Conservation (phyloP, 192 early-diverging fungal genomes). For the Funneliformis geosporum region DNA sequence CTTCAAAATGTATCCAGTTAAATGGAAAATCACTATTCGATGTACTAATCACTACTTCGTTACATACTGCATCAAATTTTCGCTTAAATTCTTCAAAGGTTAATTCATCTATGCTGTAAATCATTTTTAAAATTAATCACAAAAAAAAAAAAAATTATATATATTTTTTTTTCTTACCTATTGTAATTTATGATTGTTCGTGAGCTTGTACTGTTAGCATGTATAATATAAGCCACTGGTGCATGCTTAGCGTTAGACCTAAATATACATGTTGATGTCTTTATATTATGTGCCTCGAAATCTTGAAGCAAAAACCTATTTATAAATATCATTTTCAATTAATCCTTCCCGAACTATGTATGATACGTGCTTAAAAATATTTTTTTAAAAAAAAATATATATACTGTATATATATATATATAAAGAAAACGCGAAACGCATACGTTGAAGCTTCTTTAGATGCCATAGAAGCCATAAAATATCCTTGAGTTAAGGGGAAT, state of each 20-base stretch:
- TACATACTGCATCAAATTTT: conserved; percentile 42
- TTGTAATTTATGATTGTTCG: conserved; percentile 69
- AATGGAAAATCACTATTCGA: conserved; percentile 41
- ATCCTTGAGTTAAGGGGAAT: conserved; percentile 41
- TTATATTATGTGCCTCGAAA: conserved; percentile 46
- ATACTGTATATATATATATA: not conserved
- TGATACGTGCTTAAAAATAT: no score
- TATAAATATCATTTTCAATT: conserved; percentile 19
- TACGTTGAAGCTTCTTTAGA: conserved; percentile 51
- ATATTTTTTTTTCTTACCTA: conserved; percentile 30
- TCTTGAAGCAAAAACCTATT: conserved; percentile 39
- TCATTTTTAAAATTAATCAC: not conserved
- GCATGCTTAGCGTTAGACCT: conserved; percentile 38
- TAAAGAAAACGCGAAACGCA: not conserved
- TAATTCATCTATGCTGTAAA: conserved; percentile 56
- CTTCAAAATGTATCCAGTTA: conserved; percentile 71
- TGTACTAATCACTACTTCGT: conserved; percentile 6
- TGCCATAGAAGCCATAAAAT: conserved; percentile 56
- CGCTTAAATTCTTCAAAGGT: conserved; percentile 55
- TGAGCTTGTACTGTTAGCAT: conserved; percentile 48
- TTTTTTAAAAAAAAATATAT: no score
- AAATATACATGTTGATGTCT: conserved; percentile 49
- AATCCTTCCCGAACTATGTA: not conserved
- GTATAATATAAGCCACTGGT: conserved; percentile 63
- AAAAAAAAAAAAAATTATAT: conserved; percentile 1